Base-by-base conservation (phyloP, 2,329 filamentous ascomycete genomes). In the Sporothrix brasiliensis region DNA sequence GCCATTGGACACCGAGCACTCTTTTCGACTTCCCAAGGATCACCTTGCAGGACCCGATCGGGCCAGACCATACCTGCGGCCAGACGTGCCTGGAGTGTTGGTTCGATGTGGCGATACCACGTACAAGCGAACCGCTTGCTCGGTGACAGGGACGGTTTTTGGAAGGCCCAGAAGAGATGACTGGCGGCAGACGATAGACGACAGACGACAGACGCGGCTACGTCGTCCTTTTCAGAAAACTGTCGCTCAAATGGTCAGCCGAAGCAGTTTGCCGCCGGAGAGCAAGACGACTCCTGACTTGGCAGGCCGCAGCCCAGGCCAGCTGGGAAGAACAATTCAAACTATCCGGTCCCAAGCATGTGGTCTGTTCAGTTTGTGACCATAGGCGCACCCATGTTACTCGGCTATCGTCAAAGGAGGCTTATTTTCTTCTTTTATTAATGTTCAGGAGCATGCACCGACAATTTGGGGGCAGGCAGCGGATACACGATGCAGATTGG, bases 41-140 rank as follows among this genome's bases (percentile, higher is more conserved):
- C 61, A 65, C 9, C 61, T 63, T 30, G 44, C 61, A 50, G 61
- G 60, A 50, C 24, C 24, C 30, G 13, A 50, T 65, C 44, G 24
- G 41, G 44, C 39, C 58, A 63, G 58, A 24, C 58, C 39, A 4
- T 21, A 16, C n/a, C 21, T 63, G 58, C 58, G 58, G 39, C 58
- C n/a, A 47, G n/a, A 47, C 9, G 19, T 65, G 44, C 14, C 19
- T 65, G 21, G 44, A 50, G 41, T 65, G 41, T 65, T 50, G 61
- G 58, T 19, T 44, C 39, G 39, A 63, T 47, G 27, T 27, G 58
- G 58, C n/a, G 6, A 34, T 34, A 34, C 6, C 21, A 63, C 41
- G 58, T 13, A 60, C 24, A 6, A 13, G 21, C 14, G 34, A 54
- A 13, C 56, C 58, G 21, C 39, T 13, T 63, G 21, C 58, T 47